These are phyloP conservation scores for Lepiota venenata DNA, from an alignment of 768 basidiomycete genomes.

Conservation along the genomic window DNA sequence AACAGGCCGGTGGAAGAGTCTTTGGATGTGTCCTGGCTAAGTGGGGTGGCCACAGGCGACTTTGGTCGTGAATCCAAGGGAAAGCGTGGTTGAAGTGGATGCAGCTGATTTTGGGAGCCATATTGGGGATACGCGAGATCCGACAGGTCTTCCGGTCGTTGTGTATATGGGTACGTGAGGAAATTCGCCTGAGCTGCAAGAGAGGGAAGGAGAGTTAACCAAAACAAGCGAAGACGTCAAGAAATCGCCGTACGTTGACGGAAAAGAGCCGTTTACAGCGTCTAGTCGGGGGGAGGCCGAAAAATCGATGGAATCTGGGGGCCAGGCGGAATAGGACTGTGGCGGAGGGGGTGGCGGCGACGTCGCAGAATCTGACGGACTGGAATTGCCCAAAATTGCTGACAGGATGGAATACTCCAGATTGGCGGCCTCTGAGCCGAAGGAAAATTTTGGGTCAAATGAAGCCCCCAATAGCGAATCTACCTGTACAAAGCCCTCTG, in stretches of 20 bases:
- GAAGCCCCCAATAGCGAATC: constrained; percentile 60
- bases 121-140: constrained; percentile 38
- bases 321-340: constrained; percentile 38
- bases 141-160: constrained; percentile 31
- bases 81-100: constrained; percentile 52
- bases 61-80: constrained; percentile 41
- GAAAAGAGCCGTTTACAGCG: constrained; percentile 20
- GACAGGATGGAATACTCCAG: constrained; percentile 94
- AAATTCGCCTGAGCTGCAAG: constrained; percentile 37
- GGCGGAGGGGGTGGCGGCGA: constrained; percentile 36
- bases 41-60: constrained; percentile 34
- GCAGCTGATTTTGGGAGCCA: constrained; percentile 27
- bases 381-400: constrained; percentile 81
- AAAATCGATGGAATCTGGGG: constrained; percentile 36
- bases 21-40: constrained; percentile 27
- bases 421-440: constrained; percentile 89
- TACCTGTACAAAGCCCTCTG: constrained; percentile 48
- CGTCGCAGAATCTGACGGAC: constrained; percentile 46
- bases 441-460: constrained; percentile 62
- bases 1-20: constrained; percentile 27
- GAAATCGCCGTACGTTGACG: constrained; percentile 32
- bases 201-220: constrained; percentile 28
- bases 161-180: constrained; percentile 45
- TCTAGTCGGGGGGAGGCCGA: constrained; percentile 31
- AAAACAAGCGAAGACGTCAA: constrained; percentile 32